phyloP scores from a whole-genome alignment of 768 basidiomycete genomes.

The Peribolospora baueri region DNA sequence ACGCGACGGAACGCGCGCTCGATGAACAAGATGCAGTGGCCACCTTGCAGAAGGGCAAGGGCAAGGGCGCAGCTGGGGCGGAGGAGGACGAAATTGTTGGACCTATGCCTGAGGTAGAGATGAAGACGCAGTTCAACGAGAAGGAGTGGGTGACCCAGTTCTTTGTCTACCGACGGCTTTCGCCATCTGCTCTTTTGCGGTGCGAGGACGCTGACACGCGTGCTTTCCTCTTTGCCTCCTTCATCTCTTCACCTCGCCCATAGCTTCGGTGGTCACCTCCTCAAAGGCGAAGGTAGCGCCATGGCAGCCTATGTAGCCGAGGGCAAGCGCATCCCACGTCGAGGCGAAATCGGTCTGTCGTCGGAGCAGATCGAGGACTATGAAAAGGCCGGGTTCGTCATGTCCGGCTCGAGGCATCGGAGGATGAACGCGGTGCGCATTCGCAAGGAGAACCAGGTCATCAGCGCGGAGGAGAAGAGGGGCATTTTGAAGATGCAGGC shows the following conservation, averaged over 20 bases:
- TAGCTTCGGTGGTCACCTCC: conserved; percentile 58
- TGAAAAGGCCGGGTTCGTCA: conserved; percentile 83
- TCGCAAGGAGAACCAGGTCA: conserved; percentile 98
- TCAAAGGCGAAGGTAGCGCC: conserved; percentile 85
- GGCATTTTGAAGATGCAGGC: conserved; percentile 81
- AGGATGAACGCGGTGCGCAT: conserved; percentile 98
- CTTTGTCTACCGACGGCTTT: background rate
- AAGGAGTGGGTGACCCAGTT: conserved; percentile 26
- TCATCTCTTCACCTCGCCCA: background rate
- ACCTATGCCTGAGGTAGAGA: conserved; percentile 39
- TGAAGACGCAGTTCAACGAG: conserved; percentile 39
- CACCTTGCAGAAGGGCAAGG: background rate
- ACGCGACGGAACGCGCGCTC: conserved; percentile 10
- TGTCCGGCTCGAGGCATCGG: conserved; percentile 82
- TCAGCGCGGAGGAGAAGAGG: conserved; percentile 92
- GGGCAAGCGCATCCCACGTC: conserved; percentile 84
- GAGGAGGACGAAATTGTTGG: conserved; percentile 45
- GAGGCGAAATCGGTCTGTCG: conserved; percentile 90
- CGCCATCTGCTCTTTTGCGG: background rate
- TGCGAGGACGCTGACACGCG: too few relatives aligned
- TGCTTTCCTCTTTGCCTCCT: background rate
- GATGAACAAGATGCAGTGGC: conserved; percentile 22
- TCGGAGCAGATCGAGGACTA: conserved; percentile 65
- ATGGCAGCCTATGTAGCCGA: conserved; percentile 83
- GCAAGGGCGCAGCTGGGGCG: conserved; percentile 7